These are phyloP conservation scores for Spathaspora hagerdaliae DNA, from an alignment of 805 yeast species.

Conservation along the genomic window DNA sequence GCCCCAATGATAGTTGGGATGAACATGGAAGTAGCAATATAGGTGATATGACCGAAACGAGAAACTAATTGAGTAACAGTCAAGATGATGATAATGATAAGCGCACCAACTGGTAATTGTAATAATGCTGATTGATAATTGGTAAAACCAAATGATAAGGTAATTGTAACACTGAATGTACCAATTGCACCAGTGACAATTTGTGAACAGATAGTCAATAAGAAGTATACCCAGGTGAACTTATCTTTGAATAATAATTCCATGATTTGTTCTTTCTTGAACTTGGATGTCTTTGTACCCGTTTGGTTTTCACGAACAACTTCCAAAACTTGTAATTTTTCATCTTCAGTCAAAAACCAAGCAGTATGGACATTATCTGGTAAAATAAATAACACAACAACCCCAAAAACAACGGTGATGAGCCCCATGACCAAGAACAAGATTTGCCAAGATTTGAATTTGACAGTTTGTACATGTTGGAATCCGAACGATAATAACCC, in stretches of 20 bases:
- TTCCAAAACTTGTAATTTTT: constrained; percentile 39
- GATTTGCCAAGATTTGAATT: constrained; percentile 57
- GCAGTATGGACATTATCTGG: constrained; percentile 47
- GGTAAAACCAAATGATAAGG: constrained; percentile 49
- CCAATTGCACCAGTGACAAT: constrained; percentile 51
- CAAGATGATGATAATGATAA: constrained; percentile 32
- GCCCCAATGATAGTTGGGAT: constrained; percentile 32
- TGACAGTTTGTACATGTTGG: constrained; percentile 40
- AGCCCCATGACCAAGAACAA: constrained; percentile 55
- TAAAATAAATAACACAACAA: constrained; percentile 36
- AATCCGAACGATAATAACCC: constrained; percentile 46
- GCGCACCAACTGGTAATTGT: constrained; percentile 58
- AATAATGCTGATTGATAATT: constrained; percentile 42
- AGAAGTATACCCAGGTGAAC: constrained; percentile 47
- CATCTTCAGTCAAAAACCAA: constrained; percentile 36
- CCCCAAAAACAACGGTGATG: constrained; percentile 48
- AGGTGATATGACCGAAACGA: constrained; percentile 22
- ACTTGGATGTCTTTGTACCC: constrained; percentile 47
- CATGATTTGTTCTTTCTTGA: constrained; percentile 41
- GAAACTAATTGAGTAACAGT: constrained; percentile 29
- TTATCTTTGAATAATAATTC: constrained; percentile 45
- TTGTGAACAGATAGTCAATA: constrained; percentile 44
- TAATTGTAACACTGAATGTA: constrained; percentile 50
- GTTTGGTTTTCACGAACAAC: constrained; percentile 44
- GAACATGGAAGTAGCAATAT: constrained; percentile 24